These are phyloP conservation scores for Penicillium ochrochloron DNA, from an alignment of 495 filamentous ascomycete species.

Conservation along the genomic window DNA sequence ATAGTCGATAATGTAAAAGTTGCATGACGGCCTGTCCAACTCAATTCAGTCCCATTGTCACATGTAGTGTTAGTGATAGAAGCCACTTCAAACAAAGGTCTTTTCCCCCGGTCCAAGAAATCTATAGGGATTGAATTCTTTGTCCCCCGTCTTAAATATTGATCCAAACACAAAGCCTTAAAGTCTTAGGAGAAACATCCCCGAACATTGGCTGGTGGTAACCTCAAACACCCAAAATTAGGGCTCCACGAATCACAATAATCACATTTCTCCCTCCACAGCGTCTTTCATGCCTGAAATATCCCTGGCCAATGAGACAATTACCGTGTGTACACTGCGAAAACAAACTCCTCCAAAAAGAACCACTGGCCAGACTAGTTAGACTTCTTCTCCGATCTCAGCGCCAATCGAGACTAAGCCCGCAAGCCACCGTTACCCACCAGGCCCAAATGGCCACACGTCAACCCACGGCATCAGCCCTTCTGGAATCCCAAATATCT, in stretches of 20 bases:
- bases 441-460: conserved; percentile 14
- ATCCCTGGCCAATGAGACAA: background rate
- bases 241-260: conserved; percentile 15
- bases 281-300: conserved; percentile 9
- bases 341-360: conserved; percentile 5
- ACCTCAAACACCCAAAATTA: conserved; percentile 41
- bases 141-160: background rate
- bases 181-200: background rate
- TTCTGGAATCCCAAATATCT: conserved; percentile 21
- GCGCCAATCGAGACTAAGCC: conserved; percentile 14
- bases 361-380: background rate
- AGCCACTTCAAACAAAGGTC: background rate
- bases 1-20: background rate
- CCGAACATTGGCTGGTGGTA: conserved; percentile 3
- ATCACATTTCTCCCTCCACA: background rate
- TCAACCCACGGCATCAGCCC: conserved; percentile 27
- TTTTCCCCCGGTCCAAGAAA: background rate
- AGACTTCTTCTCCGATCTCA: conserved; percentile 7
- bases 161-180: background rate
- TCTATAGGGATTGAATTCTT: background rate
- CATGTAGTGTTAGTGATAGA: background rate
- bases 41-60: background rate
- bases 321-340: background rate
- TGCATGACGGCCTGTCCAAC: background rate
- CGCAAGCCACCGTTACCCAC: conserved; percentile 12